Evolutionary conservation across 371 early-diverging fungal genomes (phyloP).

Genomic region (Mortierella polycephala): DNA sequence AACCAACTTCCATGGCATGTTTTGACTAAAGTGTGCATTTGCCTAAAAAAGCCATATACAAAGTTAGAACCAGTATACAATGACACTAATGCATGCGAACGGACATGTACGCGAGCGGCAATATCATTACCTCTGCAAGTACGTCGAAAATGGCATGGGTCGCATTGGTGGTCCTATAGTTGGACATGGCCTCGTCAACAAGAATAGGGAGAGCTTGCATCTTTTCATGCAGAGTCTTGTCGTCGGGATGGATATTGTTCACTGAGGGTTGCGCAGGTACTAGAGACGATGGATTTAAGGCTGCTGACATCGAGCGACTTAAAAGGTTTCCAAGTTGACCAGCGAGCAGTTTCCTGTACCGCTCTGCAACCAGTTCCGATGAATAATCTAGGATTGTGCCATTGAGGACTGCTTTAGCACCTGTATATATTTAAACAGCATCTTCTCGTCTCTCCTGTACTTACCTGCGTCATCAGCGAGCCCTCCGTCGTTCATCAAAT

Average conservation of each 20-base stretch:
- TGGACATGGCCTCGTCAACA: conserved; percentile 53
- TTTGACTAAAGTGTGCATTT: conserved; percentile 78
- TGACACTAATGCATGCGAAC: neutral
- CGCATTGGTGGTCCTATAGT: conserved; percentile 59
- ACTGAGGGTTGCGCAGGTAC: conserved; percentile 57
- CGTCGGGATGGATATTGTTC: conserved; percentile 45
- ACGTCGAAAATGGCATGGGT: conserved; percentile 65
- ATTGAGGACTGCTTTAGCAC: neutral
- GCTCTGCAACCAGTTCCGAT: conserved; percentile 65
- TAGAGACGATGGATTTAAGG: conserved; percentile 64
- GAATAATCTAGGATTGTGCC: conserved; percentile 72
- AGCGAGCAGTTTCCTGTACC: conserved; percentile 84
- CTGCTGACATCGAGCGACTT: conserved; percentile 67
- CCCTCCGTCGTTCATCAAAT: conserved; percentile 90
- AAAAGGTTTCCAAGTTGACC: conserved; percentile 92
- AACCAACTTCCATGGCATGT: conserved; percentile 86
- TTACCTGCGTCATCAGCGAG: conserved; percentile 65
- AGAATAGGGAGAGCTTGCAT: conserved; percentile 52
- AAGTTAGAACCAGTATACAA: neutral
- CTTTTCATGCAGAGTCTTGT: conserved; percentile 54
- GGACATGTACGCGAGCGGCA: neutral
- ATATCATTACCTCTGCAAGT: conserved; percentile 61
- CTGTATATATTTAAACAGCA: neutral
- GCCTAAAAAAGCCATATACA: conserved; percentile 51
- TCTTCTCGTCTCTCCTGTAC: neutral